Evolutionary conservation across 192 early-diverging fungal genomes (phyloP), one percentile per base, ranked within the genome.

Genomic region (Oehlia diaphana): DNA sequence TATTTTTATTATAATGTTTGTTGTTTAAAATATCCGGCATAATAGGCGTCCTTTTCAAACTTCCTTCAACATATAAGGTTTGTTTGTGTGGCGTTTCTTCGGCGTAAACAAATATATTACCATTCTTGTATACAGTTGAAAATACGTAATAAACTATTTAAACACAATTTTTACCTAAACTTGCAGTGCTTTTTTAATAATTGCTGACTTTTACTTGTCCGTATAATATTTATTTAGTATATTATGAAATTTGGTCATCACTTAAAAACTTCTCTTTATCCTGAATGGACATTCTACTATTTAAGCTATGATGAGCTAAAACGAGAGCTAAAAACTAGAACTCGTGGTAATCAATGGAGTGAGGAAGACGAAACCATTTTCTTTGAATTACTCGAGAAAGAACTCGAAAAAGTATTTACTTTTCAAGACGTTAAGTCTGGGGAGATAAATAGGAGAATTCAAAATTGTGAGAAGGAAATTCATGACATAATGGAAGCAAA

Each of bases 231-330:
- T 28, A 65, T 28, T 28, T 33, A 26, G 14, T 23, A n/a, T 21
- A 42, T 70, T 49, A 97, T 97, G 96, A 97, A 97, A 88, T 97
- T 96, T 89, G 96, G 96, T 42, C 91, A 92, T 74, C 94, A 94
- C 82, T 88, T 97, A 44, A 89, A 91, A 76, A 91, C 92, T 42
- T 89, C 91, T 39, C 89, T 95, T 49, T 93, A 93, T 79, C 90
- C 91, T 26, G 95, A 96, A 81, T 97, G 96, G 96, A 90, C 91
- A 68, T 94, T 92, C 80, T 92, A 95, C 80, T 95, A 95, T 82
- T 87, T 84, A 53, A 86, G 85, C 21, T 97, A 98, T 72, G 92
- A 95, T 73, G 91, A 92, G n/a, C 92, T 97, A 70, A 98, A 98
- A 83, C 83, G 83, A 7, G 91, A 93, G 69, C 88, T 98, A 79